Evolutionary conservation across 2,329 filamentous ascomycete species (phyloP), one percentile per base, ranked within the genome.

Genomic region (Colletotrichum liaoningense): DNA sequence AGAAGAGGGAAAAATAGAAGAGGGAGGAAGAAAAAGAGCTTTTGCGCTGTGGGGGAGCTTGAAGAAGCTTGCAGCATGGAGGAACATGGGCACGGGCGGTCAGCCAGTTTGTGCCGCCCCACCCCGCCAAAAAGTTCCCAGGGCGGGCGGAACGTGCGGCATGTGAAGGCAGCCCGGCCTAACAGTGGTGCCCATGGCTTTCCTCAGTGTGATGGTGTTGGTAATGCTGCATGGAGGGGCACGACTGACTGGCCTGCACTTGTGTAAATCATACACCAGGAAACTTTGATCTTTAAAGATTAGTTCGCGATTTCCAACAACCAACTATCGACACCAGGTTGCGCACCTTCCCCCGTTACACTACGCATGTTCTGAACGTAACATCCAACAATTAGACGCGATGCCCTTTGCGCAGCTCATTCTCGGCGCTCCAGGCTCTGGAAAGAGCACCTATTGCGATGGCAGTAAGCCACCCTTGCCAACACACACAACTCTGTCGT

Each of bases 391-490:
- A 22, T n/a, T 8, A 9, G 22, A 33, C 14, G 28, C 8, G 33
- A 91, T 91, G 89, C 88, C 89, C 63, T 91, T 91, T 79, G 89
- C 88, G 72, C 94, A 97, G 85, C 91, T 98, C 56, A 92, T 98
- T 49, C 92, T 98, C 78, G 97, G 97, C n/a, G 96, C 95, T 77
- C 97, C 97, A 7, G 97, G 97, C 79, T 92, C 95, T 35, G 97
- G 97, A 74, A 99, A 99, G 86, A 98, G 95, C 76, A 99, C 97
- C 8, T 98, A 98, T 82, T 98, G 96, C 87, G 95, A 98, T 91
- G 97, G 97, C 81, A 98, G 91, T 93, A 83, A 82, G 24, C 11
- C 7, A 28, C n/a, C n/a, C 52, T 42, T 54, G 38, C 63, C 68
- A 62, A 55, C 58, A 63, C 58, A 67, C 54, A 63, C 33, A 56